phyloP scores from a whole-genome alignment of 305 asterid genomes.

The Fraxinus latifolia region DNA sequence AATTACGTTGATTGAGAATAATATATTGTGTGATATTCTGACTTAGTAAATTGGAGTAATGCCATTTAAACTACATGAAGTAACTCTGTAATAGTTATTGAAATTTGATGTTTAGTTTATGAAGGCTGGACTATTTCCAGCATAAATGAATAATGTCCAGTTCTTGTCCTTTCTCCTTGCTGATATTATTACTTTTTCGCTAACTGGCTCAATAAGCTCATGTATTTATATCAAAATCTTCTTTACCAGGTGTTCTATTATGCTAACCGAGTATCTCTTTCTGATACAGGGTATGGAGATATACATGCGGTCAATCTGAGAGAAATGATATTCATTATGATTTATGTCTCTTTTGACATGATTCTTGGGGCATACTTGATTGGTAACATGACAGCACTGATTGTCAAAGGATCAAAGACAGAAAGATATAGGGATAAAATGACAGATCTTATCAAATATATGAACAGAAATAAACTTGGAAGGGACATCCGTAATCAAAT shows the following conservation, averaged over 20 bases:
- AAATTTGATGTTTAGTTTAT: not conserved
- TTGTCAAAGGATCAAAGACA: conserved; percentile 89
- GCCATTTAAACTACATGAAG: not conserved
- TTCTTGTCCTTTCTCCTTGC: not conserved
- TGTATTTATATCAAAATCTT: not conserved
- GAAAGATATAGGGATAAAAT: conserved; percentile 81
- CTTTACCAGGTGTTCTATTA: not conserved
- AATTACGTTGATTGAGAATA: not conserved
- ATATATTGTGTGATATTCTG: not conserved
- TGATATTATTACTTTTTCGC: not conserved
- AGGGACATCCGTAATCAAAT: conserved; percentile 69
- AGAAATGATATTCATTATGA: conserved; percentile 89
- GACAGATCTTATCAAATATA: conserved; percentile 71
- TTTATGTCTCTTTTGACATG: conserved; percentile 87
- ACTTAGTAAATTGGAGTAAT: not conserved
- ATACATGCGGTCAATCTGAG: conserved; percentile 85
- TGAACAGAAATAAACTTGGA: conserved; percentile 75
- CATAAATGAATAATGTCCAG: not conserved
- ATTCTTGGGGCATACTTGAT: conserved; percentile 86
- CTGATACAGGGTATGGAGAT: conserved; percentile 80
- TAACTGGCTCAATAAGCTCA: not conserved
- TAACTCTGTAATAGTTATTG: not conserved
- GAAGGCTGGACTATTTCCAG: not conserved
- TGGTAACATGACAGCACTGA: conserved; percentile 96
- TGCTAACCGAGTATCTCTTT: not conserved